Evolutionary conservation across 805 yeast genomes (phyloP), one percentile per base, ranked within the genome.

Genomic region (Candida patagonica): DNA sequence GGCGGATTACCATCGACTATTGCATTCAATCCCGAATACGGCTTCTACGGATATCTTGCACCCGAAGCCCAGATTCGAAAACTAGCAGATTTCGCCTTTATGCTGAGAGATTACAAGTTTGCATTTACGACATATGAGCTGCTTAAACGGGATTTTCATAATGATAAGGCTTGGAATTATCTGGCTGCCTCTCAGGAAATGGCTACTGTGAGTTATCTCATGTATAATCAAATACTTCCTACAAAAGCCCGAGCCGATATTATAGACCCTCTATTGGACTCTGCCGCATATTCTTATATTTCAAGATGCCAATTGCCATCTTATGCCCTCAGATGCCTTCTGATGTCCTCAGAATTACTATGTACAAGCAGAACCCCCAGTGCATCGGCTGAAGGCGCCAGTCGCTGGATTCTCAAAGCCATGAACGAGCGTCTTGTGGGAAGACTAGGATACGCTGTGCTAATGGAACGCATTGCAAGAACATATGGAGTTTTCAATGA

Each of bases 41-140:
- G 74, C 68, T 31, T 66, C 49, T 87, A 86, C 54, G 61, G 72
- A 31, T 73, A 75, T 8, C 65, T 72, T 2, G 66, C 86, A 0
- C 70, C 78, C 1, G 96, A 86, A 50, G 81, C 84, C 54, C 68
- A 74, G 31, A 68, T 87, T 21, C 67, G 97, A 37, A 80, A 82
- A 54, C 64, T 89, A 21, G 97, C 94, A 0, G 98, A 92, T 57
- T 85, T 94, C 85, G 77, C 87, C 5, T 76, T 89, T 52, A 84
- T 92, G 77, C 61, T 88, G n/a, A 73, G 87, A 26, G 96, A 92
- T 62, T 89, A 81, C 66, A 78, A 79, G 56, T 77, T 75, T 42
- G 92, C 96, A 2, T 80, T 81, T 53, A 67, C 82, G 1, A 81
- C 86, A 1, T 89, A 89, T 56, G 97, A 89, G 44, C 57, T 84